phyloP scores from a whole-genome alignment of 345 rosid species.

The Pistacia vera region DNA sequence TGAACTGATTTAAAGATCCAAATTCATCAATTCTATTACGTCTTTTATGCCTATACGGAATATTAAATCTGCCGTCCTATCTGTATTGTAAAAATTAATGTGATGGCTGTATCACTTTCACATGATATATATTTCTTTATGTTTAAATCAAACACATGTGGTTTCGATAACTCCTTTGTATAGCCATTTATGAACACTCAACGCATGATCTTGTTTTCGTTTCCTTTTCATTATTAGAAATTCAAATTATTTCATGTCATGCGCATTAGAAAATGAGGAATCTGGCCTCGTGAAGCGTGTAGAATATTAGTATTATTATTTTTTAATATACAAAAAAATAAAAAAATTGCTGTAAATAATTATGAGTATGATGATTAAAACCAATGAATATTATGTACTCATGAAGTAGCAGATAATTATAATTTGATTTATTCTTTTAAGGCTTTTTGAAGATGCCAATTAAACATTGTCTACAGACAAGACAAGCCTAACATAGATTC shows the following conservation, averaged over 20 bases:
- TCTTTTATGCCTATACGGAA: constrained; percentile 28
- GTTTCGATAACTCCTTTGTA: background rate
- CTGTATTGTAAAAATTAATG: background rate
- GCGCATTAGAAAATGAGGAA: too few relatives aligned
- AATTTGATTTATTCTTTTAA: background rate
- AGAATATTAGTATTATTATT: too few relatives aligned
- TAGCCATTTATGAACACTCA: too few relatives aligned
- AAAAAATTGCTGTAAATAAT: background rate
- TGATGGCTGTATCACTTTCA: constrained; percentile 13
- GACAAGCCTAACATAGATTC: constrained; percentile 4
- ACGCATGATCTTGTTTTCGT: too few relatives aligned
- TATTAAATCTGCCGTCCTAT: constrained; percentile 7
- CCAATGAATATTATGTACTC: background rate
- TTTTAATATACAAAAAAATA: too few relatives aligned
- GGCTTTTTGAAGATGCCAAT: constrained; percentile 6
- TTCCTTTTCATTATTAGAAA: too few relatives aligned
- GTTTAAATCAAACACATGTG: background rate
- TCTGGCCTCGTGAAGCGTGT: too few relatives aligned
- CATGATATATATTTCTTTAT: background rate
- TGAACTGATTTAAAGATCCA: constrained; percentile 18
- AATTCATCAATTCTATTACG: constrained; percentile 26
- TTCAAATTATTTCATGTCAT: too few relatives aligned
- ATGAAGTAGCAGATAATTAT: background rate
- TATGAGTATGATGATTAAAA: background rate
- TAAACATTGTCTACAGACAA: background rate